These are phyloP conservation scores for Lactarius quietus DNA, from an alignment of 768 basidiomycete genomes.

Conservation along the genomic window DNA sequence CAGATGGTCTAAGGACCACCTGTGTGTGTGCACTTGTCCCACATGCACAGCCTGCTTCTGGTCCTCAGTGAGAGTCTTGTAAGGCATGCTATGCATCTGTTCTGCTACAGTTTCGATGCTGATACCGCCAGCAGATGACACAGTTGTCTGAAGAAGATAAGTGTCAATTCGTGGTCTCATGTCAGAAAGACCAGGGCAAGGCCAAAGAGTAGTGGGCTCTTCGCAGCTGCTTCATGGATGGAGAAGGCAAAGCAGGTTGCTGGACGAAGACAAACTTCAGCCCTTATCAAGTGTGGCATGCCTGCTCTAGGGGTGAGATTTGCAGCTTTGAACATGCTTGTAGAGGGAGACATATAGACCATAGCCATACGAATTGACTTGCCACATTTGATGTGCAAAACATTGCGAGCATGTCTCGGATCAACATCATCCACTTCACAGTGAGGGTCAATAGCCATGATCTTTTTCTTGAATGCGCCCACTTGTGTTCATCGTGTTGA, in stretches of 20 bases:
- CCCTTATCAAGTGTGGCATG: neutral
- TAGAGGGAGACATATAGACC: neutral
- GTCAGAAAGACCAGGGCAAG: neutral
- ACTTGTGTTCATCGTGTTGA: neutral
- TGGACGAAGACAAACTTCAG: neutral
- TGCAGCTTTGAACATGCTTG: neutral
- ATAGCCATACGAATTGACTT: neutral
- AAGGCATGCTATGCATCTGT: neutral
- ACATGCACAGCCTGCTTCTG: neutral
- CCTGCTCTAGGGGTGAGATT: neutral
- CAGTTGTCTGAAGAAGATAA: neutral
- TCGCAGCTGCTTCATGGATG: neutral
- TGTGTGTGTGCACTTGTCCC: neutral
- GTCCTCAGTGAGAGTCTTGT: neutral
- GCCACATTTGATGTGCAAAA: neutral
- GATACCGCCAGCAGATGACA: neutral
- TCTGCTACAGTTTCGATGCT: neutral
- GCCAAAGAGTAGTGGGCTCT: neutral
- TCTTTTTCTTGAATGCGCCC: neutral
- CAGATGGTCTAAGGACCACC: neutral
- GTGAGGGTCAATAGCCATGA: neutral
- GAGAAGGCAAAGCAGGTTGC: neutral
- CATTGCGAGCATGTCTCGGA: neutral
- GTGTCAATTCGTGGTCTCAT: neutral
- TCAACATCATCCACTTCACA: neutral